phyloP scores from a whole-genome alignment of 2,329 filamentous ascomycete species.

The Chrysoporthe puriensis region DNA sequence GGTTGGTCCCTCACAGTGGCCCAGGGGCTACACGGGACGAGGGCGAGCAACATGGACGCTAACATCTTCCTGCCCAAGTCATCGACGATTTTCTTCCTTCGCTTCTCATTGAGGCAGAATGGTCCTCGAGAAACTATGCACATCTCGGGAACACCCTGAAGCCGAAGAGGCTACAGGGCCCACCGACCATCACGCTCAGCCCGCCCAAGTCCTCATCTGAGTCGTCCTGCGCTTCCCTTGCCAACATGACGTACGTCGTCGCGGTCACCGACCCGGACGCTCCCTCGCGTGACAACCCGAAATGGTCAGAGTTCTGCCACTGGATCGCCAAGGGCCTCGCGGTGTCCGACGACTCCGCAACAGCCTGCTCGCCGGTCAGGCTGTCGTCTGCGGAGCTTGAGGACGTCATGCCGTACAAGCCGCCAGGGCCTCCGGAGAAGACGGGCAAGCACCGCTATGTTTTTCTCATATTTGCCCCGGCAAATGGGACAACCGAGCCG shows the following conservation, averaged over 20 bases:
- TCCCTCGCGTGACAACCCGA: conserved; percentile 45
- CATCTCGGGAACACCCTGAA: conserved; percentile 56
- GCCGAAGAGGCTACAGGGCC: conserved; percentile 39
- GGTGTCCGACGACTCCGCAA: conserved; percentile 8
- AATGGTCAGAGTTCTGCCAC: conserved; percentile 52
- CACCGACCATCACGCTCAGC: conserved; percentile 39
- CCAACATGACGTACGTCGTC: conserved; percentile 37
- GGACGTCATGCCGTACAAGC: conserved; percentile 46
- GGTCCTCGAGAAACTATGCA: conserved; percentile 46
- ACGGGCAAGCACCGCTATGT: conserved; percentile 50
- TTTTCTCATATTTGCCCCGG: conserved; percentile 44
- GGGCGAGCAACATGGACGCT: background rate
- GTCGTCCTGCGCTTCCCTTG: background rate
- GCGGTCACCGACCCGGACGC: conserved; percentile 49
- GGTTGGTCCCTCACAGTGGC: background rate
- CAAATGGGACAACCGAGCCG: conserved; percentile 43
- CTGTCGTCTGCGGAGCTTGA: conserved; percentile 30
- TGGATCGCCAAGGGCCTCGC: conserved; percentile 46
- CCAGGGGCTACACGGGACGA: background rate
- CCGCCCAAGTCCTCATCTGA: conserved; percentile 28
- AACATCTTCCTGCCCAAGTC: conserved; percentile 43
- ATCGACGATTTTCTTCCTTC: conserved; percentile 62
- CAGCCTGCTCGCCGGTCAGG: background rate
- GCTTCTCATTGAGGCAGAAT: conserved; percentile 54
- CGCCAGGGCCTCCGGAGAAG: conserved; percentile 45